Percentiles rank a stretch among this genome's conserved stretches.
These are phyloP conservation scores for Ceriops tagal DNA, from an alignment of 345 rosid species.

Conservation along the genomic window DNA sequence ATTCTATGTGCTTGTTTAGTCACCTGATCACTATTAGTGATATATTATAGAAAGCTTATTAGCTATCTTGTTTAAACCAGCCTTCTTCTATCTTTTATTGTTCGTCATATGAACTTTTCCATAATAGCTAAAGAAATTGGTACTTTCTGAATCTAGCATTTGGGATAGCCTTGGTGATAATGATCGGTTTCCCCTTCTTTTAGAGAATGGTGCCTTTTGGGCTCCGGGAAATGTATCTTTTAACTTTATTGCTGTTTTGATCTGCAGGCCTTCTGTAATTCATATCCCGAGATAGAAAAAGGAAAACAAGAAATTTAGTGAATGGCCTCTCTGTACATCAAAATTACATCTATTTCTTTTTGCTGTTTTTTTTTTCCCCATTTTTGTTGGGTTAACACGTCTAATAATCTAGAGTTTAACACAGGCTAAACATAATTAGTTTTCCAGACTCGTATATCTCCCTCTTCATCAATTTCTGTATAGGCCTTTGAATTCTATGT, in stretches of 20 bases:
- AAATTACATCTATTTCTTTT: too few species aligned
- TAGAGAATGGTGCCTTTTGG: conserved; percentile 30
- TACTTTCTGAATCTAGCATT: conserved; percentile 22
- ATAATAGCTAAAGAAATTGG: conserved; percentile 15
- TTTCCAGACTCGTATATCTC: conserved; percentile 6
- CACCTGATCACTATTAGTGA: conserved; percentile 2
- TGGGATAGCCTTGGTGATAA: conserved; percentile 21
- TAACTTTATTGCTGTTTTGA: conserved; percentile 8
- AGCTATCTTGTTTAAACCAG: neutral
- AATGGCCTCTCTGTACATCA: too few species aligned
- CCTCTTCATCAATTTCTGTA: neutral
- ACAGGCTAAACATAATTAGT: neutral
- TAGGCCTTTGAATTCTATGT: too few species aligned
- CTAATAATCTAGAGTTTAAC: too few species aligned
- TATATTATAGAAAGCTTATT: conserved; percentile 13
- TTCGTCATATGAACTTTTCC: conserved; percentile 12
- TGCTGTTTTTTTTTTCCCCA: neutral
- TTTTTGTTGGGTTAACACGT: neutral
- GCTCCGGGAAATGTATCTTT: conserved; percentile 1
- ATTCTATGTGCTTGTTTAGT: neutral
- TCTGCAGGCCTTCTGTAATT: conserved; percentile 12
- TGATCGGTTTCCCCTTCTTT: neutral
- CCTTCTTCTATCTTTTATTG: conserved; percentile 26
- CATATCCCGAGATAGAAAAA: conserved; percentile 11
- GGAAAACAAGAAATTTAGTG: too few species aligned